Evolutionary conservation across 2,329 filamentous ascomycete species (phyloP), one percentile per base, ranked within the genome.

Genomic region (Lasiodiplodia sp.): DNA sequence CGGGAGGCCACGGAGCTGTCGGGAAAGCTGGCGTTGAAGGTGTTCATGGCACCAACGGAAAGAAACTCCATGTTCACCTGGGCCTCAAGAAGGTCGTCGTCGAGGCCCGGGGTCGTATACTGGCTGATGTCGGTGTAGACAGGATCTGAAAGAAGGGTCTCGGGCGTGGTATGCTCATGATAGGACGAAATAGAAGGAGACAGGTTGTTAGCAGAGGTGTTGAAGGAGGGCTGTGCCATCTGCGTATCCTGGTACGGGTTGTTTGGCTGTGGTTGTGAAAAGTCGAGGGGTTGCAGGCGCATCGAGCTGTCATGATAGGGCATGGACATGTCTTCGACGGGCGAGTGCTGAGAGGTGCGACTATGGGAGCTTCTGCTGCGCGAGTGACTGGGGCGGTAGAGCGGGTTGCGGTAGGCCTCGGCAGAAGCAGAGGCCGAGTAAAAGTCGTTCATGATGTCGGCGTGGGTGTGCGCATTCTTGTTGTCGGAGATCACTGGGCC

Each of bases 391-490:
- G 51, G 40, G n/a, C 28, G 53, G 53, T 58, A 56, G 53, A 40
- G 12, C 11, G 23, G 38, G 5, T 58, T 51, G 53, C 23, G 63
- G 34, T 56, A 34, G 2, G 34, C 37, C 63, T 66, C 63, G 16
- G 55, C 63, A 12, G 63, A 56, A 21, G 63, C 51, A 31, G 63
- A 56, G 66, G 66, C 34, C 14, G 66, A n/a, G 57, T 63, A 38
- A 21, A 62, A 63, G 34, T 63, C 66, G 49, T 68, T 58, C 66
- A 68, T 68, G 69, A 78, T 78, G 69, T 75, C 73, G 65, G 69
- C 71, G 72, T 87, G 82, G 21, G 77, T 83, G 71, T 81, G 73
- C n/a, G 79, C 77, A 72, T 82, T 80, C 75, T 79, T 78, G 67
- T 77, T 25, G 44, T 47, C 38, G 51, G 52, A 38, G 28, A 65